Base-by-base conservation (phyloP, 192 early-diverging fungal genomes). In the Cladochytrium replicatum region DNA sequence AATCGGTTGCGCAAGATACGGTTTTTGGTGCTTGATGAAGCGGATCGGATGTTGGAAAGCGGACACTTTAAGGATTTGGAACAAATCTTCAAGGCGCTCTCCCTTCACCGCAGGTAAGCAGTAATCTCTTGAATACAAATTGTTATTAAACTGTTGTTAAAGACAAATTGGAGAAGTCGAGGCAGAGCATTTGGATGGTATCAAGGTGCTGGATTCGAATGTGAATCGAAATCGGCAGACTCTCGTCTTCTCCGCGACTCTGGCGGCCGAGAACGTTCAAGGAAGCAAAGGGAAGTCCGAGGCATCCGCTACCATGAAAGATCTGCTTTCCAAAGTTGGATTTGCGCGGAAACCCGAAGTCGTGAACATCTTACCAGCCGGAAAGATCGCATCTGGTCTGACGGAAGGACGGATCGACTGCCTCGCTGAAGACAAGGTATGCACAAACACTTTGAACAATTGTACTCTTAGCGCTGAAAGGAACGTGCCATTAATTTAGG, bases 1-100 rank as follows among this genome's bases (percentile, higher is more conserved):
- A 49, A 68, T 13, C 61, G 68, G 22, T 46, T 94, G 44, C 63
- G 68, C 24, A 52, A 72, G 13, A 66, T 87, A 21, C 65, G 60
- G 27, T 91, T 85, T 50, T 71, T 97, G 52, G 78, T 93, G 37
- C 62, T 99, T 38, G 95, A 98, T 64, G 95, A 99, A 70, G 93
- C 92, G 2, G 95, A 99, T 60, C 73, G 91, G 59, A 75, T 99
- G 67, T 64, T 99, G 47, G 88, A 97, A 47, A 76, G 84, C 77
- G 92, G 92, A 5, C 95, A 96, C 69, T 86, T 85, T 55, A 69
- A 75, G 17, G 88, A 90, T 56, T 68, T 99, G 29, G 74, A 89
- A 34, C 56, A 64, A 21, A 89, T 96, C 52, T 86, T 67, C 29
- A 41, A 38, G 6, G 50, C 43, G 5, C 55, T 75, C 27, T 59